A percentile compares a stretch with the other conserved stretches of the same genome.
These are phyloP conservation scores for Cutaneotrichosporon cutaneum DNA, from an alignment of 1,284 basidiomycete species.

Conservation along the genomic window DNA sequence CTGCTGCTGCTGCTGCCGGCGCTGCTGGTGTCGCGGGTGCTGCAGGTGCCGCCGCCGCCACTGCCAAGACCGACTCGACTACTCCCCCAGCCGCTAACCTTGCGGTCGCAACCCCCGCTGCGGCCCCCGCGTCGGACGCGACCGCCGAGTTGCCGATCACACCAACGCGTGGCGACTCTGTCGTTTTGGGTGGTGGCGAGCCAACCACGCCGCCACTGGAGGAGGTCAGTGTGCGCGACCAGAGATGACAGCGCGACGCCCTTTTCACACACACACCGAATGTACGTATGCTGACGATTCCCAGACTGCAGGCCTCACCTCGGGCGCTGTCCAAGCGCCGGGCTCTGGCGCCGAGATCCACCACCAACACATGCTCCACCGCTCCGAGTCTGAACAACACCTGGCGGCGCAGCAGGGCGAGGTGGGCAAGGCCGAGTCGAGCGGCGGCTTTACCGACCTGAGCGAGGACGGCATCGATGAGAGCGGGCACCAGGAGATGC, in stretches of 20 bases:
- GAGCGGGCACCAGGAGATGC: conserved; percentile 55
- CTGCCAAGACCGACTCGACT: neutral
- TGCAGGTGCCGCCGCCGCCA: neutral
- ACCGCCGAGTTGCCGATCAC: neutral
- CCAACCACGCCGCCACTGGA: conserved; percentile 40
- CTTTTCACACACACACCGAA: neutral
- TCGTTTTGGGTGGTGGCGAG: conserved; percentile 18
- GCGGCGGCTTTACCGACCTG: conserved; percentile 42
- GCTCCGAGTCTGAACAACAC: conserved; percentile 39
- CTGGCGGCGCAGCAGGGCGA: neutral
- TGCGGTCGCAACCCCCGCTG: neutral
- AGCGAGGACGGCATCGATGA: conserved; percentile 47
- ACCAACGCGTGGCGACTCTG: conserved; percentile 1
- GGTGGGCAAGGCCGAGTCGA: conserved; percentile 31
- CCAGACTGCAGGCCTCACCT: conserved; percentile 66
- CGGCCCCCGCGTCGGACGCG: neutral
- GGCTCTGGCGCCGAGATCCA: conserved; percentile 59
- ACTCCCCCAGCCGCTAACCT: conserved; percentile 4
- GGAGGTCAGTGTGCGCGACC: conserved; percentile 34
- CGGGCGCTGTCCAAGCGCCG: conserved; percentile 67
- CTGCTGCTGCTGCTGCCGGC: neutral
- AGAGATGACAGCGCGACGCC: neutral
- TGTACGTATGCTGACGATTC: conserved; percentile 23
- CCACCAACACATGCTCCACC: conserved; percentile 32
- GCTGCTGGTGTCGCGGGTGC: conserved; percentile 5